Conservation (phyloP, 805 yeast species). For the Yamadazyma olivae region DNA sequence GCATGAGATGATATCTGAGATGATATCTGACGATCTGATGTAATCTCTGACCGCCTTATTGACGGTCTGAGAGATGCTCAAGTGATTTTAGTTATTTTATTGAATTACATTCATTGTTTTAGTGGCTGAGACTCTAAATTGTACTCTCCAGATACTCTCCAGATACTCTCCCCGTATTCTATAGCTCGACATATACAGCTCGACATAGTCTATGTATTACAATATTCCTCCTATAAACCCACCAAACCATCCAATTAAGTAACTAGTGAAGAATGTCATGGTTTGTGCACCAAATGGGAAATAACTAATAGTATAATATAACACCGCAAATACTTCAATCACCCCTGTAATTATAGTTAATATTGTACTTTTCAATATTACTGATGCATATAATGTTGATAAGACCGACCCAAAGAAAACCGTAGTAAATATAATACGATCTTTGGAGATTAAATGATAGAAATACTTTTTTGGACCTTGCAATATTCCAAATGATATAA, state of each 20-base stretch:
- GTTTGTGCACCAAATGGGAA: conserved; percentile 95
- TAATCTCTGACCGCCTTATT: no score
- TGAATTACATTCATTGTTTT: no score
- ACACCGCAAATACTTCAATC: conserved; percentile 79
- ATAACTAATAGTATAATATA: conserved; percentile 87
- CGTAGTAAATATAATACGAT: conserved; percentile 74
- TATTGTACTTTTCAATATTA: conserved; percentile 63
- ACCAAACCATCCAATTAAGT: conserved; percentile 42
- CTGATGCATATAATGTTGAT: conserved; percentile 74
- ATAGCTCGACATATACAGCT: no score
- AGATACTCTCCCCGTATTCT: no score
- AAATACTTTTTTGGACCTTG: conserved; percentile 89
- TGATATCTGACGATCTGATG: not conserved
- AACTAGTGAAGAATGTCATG: conserved; percentile 46
- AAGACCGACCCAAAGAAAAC: conserved; percentile 80
- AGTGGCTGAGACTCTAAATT: no score
- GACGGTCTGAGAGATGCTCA: no score
- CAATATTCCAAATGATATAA: conserved; percentile 82
- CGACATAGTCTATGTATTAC: no score
- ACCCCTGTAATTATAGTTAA: conserved; percentile 74
- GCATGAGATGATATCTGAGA: not conserved
- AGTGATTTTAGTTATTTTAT: no score
- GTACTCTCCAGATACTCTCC: no score
- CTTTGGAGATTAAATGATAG: conserved; percentile 68
- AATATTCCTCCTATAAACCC: conserved; percentile 46